Base-by-base conservation (phyloP, 331 rosid genomes). In the Quercus phellos region DNA sequence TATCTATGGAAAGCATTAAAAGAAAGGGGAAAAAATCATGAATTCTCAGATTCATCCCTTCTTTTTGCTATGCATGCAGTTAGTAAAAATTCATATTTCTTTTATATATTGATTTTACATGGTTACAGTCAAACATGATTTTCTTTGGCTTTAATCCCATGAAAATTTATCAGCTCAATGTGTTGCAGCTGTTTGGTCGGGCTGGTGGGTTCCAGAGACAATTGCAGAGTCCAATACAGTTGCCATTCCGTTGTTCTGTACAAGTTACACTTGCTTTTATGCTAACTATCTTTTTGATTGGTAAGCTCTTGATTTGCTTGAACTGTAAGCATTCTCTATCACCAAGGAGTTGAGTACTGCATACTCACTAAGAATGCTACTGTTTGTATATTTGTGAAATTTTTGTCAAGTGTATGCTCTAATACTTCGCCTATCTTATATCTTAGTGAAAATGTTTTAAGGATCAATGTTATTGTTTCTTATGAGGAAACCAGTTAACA, bases 261-360 rank as follows among this genome's bases (percentile, higher is more conserved):
- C 86, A 86, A 88, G 85, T 88, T 68, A 92, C 87, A 35, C 96
- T 94, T 30, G 91, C 85, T 83, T 83, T 94, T 59, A 83, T 94
- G 93, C 81, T 94, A 79, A 83, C 90, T 72, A 84, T 94, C 69
- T 92, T 92, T 82, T 80, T 94, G 42, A 79, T 90, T 59, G 94
- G 98, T 94, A 88, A 87, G 93, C 80, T 70, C 73, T 85, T 74
- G 29, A 35, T 74, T 81, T 81, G 51, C 79, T 77, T 85, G 68
- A 73, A 79, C 66, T 24, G 9, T 24, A 26, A 81, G 68, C 74
- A 73, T 78, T 74, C 73, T 68, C 76, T 29, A 24, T 70, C 27
- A 7, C 50, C 30, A 10, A 46, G 51, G 71, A 34, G 71, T 32
- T 51, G 1, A 24, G 38, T 42, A 34, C 11, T 2, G 4, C 11